Evolutionary conservation across 169 alveolate species (phyloP).

Genomic region (Babesia divergens): DNA sequence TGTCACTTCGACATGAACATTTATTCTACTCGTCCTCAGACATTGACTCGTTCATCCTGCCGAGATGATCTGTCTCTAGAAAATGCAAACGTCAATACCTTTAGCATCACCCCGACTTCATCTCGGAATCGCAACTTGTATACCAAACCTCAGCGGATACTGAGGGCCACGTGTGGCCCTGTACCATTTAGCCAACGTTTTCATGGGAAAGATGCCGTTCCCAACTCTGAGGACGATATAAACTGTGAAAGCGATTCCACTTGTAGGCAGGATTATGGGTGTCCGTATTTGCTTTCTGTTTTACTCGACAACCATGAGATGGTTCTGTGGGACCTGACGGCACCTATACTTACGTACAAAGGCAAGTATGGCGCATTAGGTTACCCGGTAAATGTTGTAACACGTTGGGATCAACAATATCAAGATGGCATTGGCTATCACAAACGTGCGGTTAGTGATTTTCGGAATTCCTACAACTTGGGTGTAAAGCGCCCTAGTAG

Average conservation of each 20-base stretch:
- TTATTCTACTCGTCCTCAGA: background rate
- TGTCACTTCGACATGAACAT: conserved; percentile 19
- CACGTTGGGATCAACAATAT: conserved; percentile 46
- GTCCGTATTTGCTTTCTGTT: conserved; percentile 27
- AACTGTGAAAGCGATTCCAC: background rate
- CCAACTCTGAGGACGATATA: background rate
- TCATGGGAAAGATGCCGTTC: background rate
- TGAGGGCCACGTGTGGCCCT: conserved; percentile 6
- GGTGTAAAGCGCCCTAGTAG: background rate
- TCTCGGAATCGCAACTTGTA: background rate
- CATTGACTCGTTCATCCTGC: background rate
- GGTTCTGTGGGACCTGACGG: conserved; percentile 60
- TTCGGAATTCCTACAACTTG: background rate
- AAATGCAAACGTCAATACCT: background rate
- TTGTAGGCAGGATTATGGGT: background rate
- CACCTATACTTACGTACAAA: conserved; percentile 33
- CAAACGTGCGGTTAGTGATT: background rate
- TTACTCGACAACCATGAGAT: conserved; percentile 51
- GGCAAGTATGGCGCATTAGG: conserved; percentile 9
- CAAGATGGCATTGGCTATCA: background rate
- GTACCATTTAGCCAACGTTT: background rate
- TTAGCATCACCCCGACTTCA: background rate
- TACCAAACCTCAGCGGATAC: conserved; percentile 1
- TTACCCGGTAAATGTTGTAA: conserved; percentile 46
- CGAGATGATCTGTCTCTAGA: background rate